A percentile compares a stretch with the other conserved stretches of the same genome.
Conservation (phyloP, 257 asterid genomes). For the Coffea eugenioides region DNA sequence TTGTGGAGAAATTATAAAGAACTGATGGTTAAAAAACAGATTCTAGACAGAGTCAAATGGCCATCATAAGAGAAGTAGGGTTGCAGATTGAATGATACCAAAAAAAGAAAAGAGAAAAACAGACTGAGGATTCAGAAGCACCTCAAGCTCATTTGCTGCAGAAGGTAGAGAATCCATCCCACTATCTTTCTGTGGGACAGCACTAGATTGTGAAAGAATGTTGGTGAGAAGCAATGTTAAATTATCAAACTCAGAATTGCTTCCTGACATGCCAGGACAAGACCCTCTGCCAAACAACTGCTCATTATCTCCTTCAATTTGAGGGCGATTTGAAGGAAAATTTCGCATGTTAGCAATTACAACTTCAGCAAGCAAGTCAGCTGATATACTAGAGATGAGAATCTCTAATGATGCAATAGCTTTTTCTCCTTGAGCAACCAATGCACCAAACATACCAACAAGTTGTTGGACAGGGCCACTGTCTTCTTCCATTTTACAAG, state of each 20-base stretch:
- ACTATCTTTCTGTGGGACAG: conserved; percentile 34
- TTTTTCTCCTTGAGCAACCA: conserved; percentile 97
- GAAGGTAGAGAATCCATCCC: conserved; percentile 39
- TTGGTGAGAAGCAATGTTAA: conserved; percentile 59
- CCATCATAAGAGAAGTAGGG: background rate
- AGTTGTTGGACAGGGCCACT: conserved; percentile 92
- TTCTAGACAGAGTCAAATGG: background rate
- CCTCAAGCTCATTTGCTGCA: conserved; percentile 55
- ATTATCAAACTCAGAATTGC: conserved; percentile 57
- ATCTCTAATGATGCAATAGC: conserved; percentile 78
- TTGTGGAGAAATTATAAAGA: background rate
- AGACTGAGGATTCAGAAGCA: conserved; percentile 21
- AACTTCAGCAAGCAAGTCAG: conserved; percentile 93
- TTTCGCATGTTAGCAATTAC: conserved; percentile 83
- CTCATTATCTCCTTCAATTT: conserved; percentile 57
- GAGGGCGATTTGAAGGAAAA: conserved; percentile 59
- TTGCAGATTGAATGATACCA: background rate
- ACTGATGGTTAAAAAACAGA: background rate
- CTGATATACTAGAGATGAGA: conserved; percentile 93
- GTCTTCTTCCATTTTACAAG: conserved; percentile 49
- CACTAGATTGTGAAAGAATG: conserved; percentile 45
- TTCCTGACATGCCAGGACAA: conserved; percentile 39
- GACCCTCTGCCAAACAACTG: conserved; percentile 31
- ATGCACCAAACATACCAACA: conserved; percentile 88
- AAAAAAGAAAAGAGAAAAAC: conserved; percentile 13